Conservation (phyloP, 192 early-diverging fungal species). For the Coemansia guatemalensis region DNA sequence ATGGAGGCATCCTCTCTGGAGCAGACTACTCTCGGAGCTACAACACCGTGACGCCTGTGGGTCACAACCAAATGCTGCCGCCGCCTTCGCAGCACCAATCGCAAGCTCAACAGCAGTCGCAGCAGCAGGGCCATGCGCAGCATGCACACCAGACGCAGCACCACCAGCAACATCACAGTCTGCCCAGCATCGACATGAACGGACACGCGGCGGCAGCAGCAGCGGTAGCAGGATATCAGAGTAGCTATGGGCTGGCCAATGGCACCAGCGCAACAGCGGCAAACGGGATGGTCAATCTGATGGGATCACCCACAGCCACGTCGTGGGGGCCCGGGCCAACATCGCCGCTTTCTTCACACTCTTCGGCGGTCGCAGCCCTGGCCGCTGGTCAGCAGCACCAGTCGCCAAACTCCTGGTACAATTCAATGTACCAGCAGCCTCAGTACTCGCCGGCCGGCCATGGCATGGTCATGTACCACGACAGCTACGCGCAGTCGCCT, state of each 20-base stretch:
- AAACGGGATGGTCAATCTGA: constrained; percentile 41
- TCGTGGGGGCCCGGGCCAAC: constrained; percentile 43
- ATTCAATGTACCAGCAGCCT: constrained; percentile 45
- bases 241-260: constrained; percentile 53
- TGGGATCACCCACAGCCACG: constrained; percentile 42
- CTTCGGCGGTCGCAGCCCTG: constrained; percentile 29
- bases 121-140: constrained; percentile 20
- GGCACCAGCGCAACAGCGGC: constrained; percentile 30
- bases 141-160: constrained; percentile 29
- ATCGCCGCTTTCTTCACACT: constrained; percentile 44
- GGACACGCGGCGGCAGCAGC: constrained; percentile 39
- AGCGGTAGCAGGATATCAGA: constrained; percentile 44
- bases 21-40: constrained; percentile 50
- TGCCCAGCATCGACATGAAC: constrained; percentile 54
- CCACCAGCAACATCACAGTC: constrained; percentile 40
- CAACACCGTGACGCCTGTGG: constrained; percentile 38
- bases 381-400: constrained; percentile 45
- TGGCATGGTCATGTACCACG: constrained; percentile 53
- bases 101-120: constrained; percentile 29
- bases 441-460: constrained; percentile 51
- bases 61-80: constrained; percentile 48
- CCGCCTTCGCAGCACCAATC: constrained; percentile 42
- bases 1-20: constrained; percentile 22
- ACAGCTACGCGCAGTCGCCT: constrained; percentile 45
- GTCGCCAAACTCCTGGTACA: constrained; percentile 43